Base-by-base conservation (phyloP, 257 asterid species). In the Solanum etuberosum region DNA sequence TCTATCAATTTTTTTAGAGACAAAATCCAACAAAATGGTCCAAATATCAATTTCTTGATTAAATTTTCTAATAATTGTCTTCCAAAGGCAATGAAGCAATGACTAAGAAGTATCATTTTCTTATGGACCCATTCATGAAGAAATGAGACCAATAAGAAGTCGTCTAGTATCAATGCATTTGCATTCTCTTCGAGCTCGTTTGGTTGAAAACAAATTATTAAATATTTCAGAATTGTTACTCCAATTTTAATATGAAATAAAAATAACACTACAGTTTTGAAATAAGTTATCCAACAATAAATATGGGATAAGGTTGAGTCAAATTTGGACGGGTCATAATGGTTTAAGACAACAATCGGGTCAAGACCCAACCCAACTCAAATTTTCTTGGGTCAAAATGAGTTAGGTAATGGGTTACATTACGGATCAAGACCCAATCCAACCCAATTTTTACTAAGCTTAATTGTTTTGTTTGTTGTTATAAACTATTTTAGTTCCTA, bases 1-100 rank as follows among this genome's bases (percentile, higher is more conserved):
- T 40, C 83, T 76, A 76, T 40, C 59, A 76, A 40, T 38, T 40
- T 76, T 76, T 7, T 37, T n/a, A 23, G 83, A 14, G 59, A 76
- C 83, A 76, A n/a, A 76, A 76, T 76, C 83, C 16, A 38, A 76
- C 57, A 76, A 76, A 40, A 38, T n/a, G 83, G 83, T 76, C 83
- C 83, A 76, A 76, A 38, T 13, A 40, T 37, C 32, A 37, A 76
- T 76, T 23, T 76, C 11, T 40, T 23, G 3, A 76, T 76, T 40
- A 23, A 37, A 11, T 20, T 76, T 76, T 76, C 59, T 38, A 76
- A 76, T 40, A 76, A 38, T 76, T 76, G 57, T 37, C 16, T 76
- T 13, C 59, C 13, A 38, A 37, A 76, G 34, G 83, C 7, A 42
- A 73, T 37, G 48, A 73, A 40, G 51, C 51, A 38, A 38, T 40